Evolutionary conservation across 495 filamentous ascomycete species (phyloP).

Genomic region (Daldinia vernicosa): DNA sequence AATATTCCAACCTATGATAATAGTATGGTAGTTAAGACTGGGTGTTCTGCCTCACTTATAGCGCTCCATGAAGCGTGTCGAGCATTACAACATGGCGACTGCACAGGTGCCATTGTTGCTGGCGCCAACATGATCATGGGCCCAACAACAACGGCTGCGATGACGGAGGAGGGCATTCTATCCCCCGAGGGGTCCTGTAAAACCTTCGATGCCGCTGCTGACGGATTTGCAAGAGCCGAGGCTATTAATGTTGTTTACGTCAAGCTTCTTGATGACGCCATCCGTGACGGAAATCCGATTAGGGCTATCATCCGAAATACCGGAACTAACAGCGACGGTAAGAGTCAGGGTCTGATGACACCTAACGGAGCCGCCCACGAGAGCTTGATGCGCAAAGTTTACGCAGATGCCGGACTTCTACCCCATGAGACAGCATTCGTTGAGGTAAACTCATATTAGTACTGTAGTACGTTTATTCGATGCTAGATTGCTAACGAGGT

Average conservation of each 20-base stretch:
- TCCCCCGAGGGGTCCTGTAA: slow-evolving; percentile 4
- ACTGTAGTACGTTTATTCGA: background rate
- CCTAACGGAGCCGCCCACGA: slow-evolving; percentile 60
- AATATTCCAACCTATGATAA: background rate
- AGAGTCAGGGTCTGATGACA: slow-evolving; percentile 52
- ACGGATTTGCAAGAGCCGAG: slow-evolving; percentile 52
- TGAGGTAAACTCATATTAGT: background rate
- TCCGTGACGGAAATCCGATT: slow-evolving; percentile 61
- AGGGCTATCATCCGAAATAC: slow-evolving; percentile 61
- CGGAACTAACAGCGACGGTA: slow-evolving; percentile 57
- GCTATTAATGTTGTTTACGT: slow-evolving; percentile 50
- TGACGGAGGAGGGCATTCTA: background rate
- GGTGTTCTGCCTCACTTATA: slow-evolving; percentile 63
- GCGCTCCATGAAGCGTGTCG: slow-evolving; percentile 60
- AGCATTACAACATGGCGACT: slow-evolving; percentile 50
- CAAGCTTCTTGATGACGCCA: slow-evolving; percentile 60
- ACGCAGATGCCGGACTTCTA: background rate
- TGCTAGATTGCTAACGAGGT: slow-evolving; percentile 48
- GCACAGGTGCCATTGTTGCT: slow-evolving; percentile 51
- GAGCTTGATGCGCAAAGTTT: slow-evolving; percentile 48
- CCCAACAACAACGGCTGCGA: slow-evolving; percentile 27
- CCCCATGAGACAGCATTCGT: background rate
- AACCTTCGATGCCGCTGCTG: slow-evolving; percentile 50
- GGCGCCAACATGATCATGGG: slow-evolving; percentile 55
- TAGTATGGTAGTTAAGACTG: slow-evolving; percentile 54